These are phyloP conservation scores for Euryodendron excelsum DNA, from an alignment of 148 eudicot species.

Conservation along the genomic window DNA sequence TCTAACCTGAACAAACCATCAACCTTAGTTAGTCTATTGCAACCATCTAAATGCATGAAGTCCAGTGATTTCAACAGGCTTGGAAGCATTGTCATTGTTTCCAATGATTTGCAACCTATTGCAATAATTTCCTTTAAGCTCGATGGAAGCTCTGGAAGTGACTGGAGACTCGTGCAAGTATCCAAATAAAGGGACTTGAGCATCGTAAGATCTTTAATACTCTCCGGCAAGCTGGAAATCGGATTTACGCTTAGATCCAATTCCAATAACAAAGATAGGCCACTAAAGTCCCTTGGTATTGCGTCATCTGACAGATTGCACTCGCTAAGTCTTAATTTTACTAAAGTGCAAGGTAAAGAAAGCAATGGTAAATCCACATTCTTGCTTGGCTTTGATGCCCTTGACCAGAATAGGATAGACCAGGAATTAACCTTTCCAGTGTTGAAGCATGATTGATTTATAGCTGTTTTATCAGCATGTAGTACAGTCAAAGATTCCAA, in stretches of 20 bases:
- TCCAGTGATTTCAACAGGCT: background rate
- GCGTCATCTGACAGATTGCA: background rate
- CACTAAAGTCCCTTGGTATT: background rate
- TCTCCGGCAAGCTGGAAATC: background rate
- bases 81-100: background rate
- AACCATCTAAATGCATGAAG: background rate
- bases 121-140: background rate
- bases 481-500: background rate
- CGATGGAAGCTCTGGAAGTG: conserved; percentile 12
- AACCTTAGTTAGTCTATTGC: background rate
- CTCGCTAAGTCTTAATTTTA: background rate
- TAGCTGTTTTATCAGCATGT: background rate
- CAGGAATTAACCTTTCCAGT: background rate
- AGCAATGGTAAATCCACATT: background rate
- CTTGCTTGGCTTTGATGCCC: background rate
- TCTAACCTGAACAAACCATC: conserved; percentile 1
- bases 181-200: background rate
- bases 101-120: background rate
- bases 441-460: background rate
- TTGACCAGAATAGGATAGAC: background rate
- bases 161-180: background rate
- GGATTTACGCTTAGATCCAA: background rate
- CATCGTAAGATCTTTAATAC: background rate
- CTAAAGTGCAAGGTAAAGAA: background rate
- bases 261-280: background rate